Base-by-base conservation (phyloP, 352 stramenopile species). In the Thalassiosira pacifica region DNA sequence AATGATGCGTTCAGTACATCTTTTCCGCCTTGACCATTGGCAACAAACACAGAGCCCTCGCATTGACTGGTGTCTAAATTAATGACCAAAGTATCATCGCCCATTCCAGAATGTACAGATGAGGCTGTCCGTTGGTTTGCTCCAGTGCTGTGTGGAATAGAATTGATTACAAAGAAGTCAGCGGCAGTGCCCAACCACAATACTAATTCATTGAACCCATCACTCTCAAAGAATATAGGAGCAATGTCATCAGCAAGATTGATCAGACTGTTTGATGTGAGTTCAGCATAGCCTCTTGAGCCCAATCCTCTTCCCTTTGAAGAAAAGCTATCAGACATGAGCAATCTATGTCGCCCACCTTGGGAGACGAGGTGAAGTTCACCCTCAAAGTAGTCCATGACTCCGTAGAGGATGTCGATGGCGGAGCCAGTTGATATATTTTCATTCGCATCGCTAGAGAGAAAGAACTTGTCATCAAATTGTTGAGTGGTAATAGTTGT, bases 301-400 rank as follows among this genome's bases (percentile, higher is more conserved):
- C 45, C 79, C 10, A 40, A 18, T 19, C 77, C 83, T 60, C 76
- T 89, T 11, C 70, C 6, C 55, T 87, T 77, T 48, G 29, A 16
- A 53, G 70, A 84, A 34, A 73, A 77, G 8, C 31, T 66, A 65
- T 90, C 84, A 45, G 84, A 90, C n/a, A 90, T 84, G 13, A 88
- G 53, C 3, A 90, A 34, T 22, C 84, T 63, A 52, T 90, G 84
- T 22, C 76, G 71, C 0, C 84, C 84, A 60, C 26, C 42, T n/a
- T 69, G 63, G 5, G 59, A 63, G 63, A 75, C 45, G 32, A 90
- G 65, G 40, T 80, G 32, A 26, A 90, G 71, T 31, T 90, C 71
- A 3, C 40, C 27, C 72, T 80, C 72, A 22, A 90, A 29, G 42
- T 90, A 90, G 70, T 90, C 84, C 48, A 90, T 69, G 26, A 68